A percentile compares a stretch with the other conserved stretches of the same genome.
Conservation (phyloP, 345 rosid genomes). For the Camelina hispida region DNA sequence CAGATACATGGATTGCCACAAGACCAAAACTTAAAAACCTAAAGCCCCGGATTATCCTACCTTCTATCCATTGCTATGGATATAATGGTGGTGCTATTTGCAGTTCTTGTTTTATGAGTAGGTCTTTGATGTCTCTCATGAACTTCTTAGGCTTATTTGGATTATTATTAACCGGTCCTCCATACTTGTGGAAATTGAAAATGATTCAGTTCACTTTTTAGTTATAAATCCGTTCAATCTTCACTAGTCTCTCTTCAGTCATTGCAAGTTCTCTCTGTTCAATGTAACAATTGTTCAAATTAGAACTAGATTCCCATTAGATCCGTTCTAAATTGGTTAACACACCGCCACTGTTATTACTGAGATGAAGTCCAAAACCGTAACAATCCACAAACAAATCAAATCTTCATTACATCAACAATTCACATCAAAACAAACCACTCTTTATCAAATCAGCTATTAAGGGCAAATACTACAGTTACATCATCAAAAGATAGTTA, state of each 20-base stretch:
- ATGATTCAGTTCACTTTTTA: not conserved
- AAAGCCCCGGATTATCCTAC: not conserved
- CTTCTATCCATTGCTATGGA: too few species aligned
- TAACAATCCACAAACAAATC: not conserved
- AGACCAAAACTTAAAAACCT: not conserved
- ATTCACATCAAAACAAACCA: not conserved
- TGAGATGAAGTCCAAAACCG: not conserved
- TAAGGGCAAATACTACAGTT: too few species aligned
- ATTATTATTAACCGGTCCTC: not conserved
- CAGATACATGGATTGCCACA: constrained; percentile 75
- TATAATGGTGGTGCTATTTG: not conserved
- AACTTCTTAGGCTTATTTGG: not conserved
- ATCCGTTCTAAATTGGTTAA: not conserved
- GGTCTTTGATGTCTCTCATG: too few species aligned
- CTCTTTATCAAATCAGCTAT: not conserved
- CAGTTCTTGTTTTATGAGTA: not conserved
- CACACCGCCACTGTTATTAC: not conserved
- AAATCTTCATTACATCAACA: not conserved
- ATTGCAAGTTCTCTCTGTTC: not conserved
- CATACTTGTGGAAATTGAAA: not conserved
- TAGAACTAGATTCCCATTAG: not conserved
- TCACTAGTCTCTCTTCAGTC: not conserved
- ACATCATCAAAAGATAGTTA: too few species aligned
- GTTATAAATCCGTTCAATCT: too few species aligned
- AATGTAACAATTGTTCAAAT: not conserved